Conservation (phyloP, 1,284 basidiomycete genomes). For the Golubevia pallescens region DNA sequence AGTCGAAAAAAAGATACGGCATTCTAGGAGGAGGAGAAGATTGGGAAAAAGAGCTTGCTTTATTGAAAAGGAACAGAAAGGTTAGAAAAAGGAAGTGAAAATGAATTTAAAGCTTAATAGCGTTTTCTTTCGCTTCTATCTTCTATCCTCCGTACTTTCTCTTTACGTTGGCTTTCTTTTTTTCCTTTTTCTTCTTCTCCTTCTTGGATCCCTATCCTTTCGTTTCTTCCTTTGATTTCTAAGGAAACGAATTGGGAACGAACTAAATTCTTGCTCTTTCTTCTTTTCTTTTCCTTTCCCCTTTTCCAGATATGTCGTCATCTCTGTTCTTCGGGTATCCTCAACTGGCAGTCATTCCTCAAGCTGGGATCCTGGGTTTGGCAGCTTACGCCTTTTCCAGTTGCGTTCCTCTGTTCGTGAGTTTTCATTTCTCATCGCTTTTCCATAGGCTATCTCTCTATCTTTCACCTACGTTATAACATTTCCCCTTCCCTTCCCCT, state of each 20-base stretch:
- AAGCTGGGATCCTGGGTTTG: conserved; percentile 55
- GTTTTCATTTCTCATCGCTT: not conserved
- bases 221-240: too few relatives aligned
- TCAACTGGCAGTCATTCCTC: conserved; percentile 61
- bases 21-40: too few relatives aligned
- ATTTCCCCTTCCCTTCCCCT: conserved; percentile 5
- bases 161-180: too few relatives aligned
- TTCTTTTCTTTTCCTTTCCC: conserved; percentile 14
- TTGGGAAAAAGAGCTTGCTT: too few relatives aligned
- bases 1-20: too few relatives aligned
- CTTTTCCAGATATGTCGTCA: conserved; percentile 55
- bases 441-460: conserved; percentile 3
- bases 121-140: too few relatives aligned
- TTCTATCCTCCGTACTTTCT: too few relatives aligned
- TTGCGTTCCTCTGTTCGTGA: conserved; percentile 55
- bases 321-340: conserved; percentile 61
- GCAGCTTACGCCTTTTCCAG: conserved; percentile 57
- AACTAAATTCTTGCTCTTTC: conserved; percentile 10
- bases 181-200: conserved; percentile 17
- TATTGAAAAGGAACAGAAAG: too few relatives aligned
- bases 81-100: too few relatives aligned
- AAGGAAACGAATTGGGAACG: too few relatives aligned
- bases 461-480: conserved; percentile 9
- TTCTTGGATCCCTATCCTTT: not conserved
- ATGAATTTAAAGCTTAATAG: too few relatives aligned